Evolutionary conservation across 2,329 filamentous ascomycete species (phyloP).

Genomic region (Trichoderma semiorbis): DNA sequence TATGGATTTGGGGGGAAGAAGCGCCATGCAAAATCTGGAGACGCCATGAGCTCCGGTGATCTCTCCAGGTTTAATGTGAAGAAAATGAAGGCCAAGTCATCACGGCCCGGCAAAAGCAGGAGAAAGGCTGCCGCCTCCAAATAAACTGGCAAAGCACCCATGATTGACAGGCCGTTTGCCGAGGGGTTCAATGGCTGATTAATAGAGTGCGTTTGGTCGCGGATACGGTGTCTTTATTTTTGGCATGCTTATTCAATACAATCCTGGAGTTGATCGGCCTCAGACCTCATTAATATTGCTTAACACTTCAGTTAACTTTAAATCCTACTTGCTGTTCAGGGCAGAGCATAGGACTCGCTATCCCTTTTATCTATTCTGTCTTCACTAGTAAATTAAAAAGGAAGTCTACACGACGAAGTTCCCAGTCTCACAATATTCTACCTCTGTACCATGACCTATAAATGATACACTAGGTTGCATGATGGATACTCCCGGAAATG

Average conservation of each 20-base stretch:
- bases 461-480: neutral
- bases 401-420: neutral
- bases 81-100: constrained; percentile 69
- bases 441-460: neutral
- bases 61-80: constrained; percentile 74
- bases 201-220: neutral
- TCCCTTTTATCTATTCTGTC: neutral
- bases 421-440: neutral
- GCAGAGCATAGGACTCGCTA: neutral
- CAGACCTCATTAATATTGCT: neutral
- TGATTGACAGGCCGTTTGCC: neutral
- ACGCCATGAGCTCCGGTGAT: constrained; percentile 79
- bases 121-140: constrained; percentile 41
- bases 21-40: constrained; percentile 82
- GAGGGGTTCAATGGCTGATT: neutral
- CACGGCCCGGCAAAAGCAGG: constrained; percentile 50
- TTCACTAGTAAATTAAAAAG: neutral
- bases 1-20: constrained; percentile 98
- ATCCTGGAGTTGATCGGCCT: neutral
- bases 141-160: constrained; percentile 16
- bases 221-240: neutral
- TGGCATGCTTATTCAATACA: neutral
- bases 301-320: neutral
- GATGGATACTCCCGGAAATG: neutral
- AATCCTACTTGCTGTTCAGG: neutral